Evolutionary conservation across 129 eudicot genomes (phyloP), one percentile per base, ranked within the genome.

Genomic region (Flaveria linearis): DNA sequence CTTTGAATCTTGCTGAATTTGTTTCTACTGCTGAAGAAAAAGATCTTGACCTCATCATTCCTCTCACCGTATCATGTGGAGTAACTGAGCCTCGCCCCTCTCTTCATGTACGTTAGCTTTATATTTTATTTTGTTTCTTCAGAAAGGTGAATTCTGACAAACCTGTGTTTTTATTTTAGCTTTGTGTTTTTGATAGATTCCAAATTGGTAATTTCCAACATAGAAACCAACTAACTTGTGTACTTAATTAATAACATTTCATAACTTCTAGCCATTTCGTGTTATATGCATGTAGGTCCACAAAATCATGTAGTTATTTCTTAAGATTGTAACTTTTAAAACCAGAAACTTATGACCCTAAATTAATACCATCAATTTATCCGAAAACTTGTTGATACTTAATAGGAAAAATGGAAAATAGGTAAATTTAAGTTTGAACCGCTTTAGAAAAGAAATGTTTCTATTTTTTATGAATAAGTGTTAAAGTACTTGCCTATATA

Each of bases 1-100:
- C 82, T 9, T 74, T 95, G 81, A 95, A 95, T 78, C 92, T 95
- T 75, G 95, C 99, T 69, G 97, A 91, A 72, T 91, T 75, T 79
- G 96, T 89, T 78, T 41, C 80, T 56, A 76, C 81, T 69, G 76
- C 82, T 42, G 91, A 86, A 64, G 96, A 88, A 55, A 84, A 87
- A 63, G 89, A 85, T 71, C 76, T 82, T 67, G 89, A 89, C 39
- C 82, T 95, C 60, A 78, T 73, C 52, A 83, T 91, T 72, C 99
- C 99, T 45, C 83, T 95, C 76, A 71, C 80, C 20, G 79, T 75
- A 66, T 74, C 72, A 56, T 50, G 99, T 11, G 22, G 22, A 20
- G 22, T 20, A 20, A 20, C 22, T 20, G 22, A 20, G 22, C 22
- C 22, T 20, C 22, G 22, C 22, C 22, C 22, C 22, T 20, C 22